These are phyloP conservation scores for Mortierella polycephala DNA, from an alignment of 371 early-diverging fungal species.

Conservation along the genomic window DNA sequence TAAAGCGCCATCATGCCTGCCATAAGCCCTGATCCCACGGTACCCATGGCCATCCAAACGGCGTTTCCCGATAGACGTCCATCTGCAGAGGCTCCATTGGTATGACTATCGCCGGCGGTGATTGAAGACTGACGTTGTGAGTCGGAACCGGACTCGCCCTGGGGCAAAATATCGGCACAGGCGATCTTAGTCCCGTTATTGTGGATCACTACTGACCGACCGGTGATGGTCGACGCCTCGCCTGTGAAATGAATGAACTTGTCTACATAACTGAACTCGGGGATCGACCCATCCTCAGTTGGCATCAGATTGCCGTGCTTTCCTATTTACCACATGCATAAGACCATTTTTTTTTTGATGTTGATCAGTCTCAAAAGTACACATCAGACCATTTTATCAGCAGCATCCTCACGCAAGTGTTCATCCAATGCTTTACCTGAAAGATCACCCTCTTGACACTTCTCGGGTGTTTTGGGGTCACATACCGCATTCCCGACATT, in stretches of 20 bases:
- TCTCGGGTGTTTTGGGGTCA: slow-evolving; percentile 10
- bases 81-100: background rate
- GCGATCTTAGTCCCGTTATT: slow-evolving; percentile 45
- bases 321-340: slow-evolving; percentile 18
- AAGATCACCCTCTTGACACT: slow-evolving; percentile 49
- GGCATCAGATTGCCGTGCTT: slow-evolving; percentile 40
- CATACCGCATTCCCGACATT: slow-evolving; percentile 33
- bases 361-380: no score
- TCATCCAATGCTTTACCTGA: slow-evolving; percentile 18
- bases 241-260: slow-evolving; percentile 14
- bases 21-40: background rate
- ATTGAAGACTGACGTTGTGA: background rate
- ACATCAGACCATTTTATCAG: no score
- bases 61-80: background rate
- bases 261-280: slow-evolving; percentile 12
- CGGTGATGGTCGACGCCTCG: slow-evolving; percentile 21
- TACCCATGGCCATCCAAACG: background rate
- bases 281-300: slow-evolving; percentile 13
- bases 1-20: background rate
- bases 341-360: background rate
- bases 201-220: slow-evolving; percentile 47
- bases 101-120: background rate
- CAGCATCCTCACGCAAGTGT: no score
- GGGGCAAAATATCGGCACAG: slow-evolving; percentile 27
- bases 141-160: background rate